A percentile compares a stretch with the other conserved stretches of the same genome.
phyloP scores from a whole-genome alignment of 1,284 basidiomycete species.

The Cryptococcus jaspeensis region DNA sequence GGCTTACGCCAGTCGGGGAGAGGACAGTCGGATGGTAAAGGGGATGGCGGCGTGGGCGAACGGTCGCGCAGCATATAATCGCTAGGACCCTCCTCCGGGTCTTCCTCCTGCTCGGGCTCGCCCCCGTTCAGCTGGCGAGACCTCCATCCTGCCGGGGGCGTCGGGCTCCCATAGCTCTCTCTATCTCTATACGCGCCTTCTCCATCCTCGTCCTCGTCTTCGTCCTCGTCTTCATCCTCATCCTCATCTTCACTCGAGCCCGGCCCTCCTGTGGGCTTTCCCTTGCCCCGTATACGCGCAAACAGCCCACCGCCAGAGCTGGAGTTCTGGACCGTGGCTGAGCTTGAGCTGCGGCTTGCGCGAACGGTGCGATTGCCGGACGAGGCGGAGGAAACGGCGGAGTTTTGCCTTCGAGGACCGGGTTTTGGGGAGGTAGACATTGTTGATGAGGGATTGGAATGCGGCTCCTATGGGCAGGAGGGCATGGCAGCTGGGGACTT shows the following conservation, averaged over 20 bases:
- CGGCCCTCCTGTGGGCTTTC: background rate
- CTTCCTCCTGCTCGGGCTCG: constrained; percentile 9
- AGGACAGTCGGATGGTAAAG: constrained; percentile 5
- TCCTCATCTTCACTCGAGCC: constrained; percentile 3
- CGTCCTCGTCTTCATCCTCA: constrained; percentile 1
- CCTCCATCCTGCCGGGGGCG: constrained; percentile 8
- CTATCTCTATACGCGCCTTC: background rate
- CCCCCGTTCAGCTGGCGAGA: background rate
- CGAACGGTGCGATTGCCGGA: constrained; percentile 23
- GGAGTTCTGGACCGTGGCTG: background rate
- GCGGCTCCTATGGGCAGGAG: background rate
- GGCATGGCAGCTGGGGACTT: too few species aligned
- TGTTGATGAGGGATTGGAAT: background rate
- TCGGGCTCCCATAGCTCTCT: constrained; percentile 2
- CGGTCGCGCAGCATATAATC: constrained; percentile 17
- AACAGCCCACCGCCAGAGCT: constrained; percentile 5
- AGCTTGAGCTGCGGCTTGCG: constrained; percentile 13
- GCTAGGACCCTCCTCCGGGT: constrained; percentile 20
- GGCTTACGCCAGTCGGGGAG: constrained; percentile 10
- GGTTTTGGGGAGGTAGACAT: constrained; percentile 1
- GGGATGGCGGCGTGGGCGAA: constrained; percentile 5
- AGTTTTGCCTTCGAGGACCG: constrained; percentile 16
- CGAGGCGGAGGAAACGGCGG: constrained; percentile 21
- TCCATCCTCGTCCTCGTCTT: background rate
- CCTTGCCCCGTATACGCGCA: constrained; percentile 4